Evolutionary conservation across 2,329 filamentous ascomycete species (phyloP).

Genomic region (Fusarium palustre): DNA sequence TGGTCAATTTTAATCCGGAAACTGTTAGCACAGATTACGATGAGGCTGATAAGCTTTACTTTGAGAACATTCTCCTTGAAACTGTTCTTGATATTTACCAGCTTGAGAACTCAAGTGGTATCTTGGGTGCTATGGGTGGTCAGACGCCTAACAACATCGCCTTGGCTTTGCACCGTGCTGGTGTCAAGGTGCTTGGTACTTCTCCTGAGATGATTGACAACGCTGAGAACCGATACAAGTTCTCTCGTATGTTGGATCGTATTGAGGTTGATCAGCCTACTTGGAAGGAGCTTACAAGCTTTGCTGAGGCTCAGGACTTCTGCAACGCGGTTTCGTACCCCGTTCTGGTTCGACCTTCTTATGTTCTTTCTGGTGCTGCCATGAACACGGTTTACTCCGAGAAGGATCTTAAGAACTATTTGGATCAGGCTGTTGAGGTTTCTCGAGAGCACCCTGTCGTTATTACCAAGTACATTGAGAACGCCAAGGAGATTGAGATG

Average conservation of each 20-base stretch:
- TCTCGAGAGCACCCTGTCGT: conserved; percentile 96
- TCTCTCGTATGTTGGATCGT: conserved; percentile 95
- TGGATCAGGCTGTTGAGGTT: conserved; percentile 91
- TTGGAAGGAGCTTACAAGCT: conserved; percentile 97
- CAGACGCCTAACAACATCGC: conserved; percentile 99
- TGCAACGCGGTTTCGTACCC: conserved; percentile 91
- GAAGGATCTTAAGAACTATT: conserved; percentile 88
- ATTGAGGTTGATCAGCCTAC: conserved; percentile 96
- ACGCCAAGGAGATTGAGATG: conserved; percentile 99
- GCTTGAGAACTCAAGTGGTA: conserved; percentile 82
- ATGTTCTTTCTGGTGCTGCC: conserved; percentile 94
- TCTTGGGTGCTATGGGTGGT: conserved; percentile 95
- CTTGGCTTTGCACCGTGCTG: conserved; percentile 85
- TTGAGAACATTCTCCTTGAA: conserved; percentile 94
- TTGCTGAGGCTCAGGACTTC: conserved; percentile 88
- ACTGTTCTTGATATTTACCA: conserved; percentile 94
- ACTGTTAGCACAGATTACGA: conserved; percentile 93
- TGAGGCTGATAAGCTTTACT: conserved; percentile 93
- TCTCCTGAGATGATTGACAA: conserved; percentile 99
- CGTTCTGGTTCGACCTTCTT: conserved; percentile 93
- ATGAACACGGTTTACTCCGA: conserved; percentile 99
- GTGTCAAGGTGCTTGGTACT: conserved; percentile 93
- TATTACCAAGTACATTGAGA: conserved; percentile 99
- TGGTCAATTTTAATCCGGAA: conserved; percentile 95
- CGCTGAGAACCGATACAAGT: conserved; percentile 98